A percentile compares a stretch with the other conserved stretches of the same genome.
phyloP scores from a whole-genome alignment of 1,284 basidiomycete species.

The Trichosporon asahii region DNA sequence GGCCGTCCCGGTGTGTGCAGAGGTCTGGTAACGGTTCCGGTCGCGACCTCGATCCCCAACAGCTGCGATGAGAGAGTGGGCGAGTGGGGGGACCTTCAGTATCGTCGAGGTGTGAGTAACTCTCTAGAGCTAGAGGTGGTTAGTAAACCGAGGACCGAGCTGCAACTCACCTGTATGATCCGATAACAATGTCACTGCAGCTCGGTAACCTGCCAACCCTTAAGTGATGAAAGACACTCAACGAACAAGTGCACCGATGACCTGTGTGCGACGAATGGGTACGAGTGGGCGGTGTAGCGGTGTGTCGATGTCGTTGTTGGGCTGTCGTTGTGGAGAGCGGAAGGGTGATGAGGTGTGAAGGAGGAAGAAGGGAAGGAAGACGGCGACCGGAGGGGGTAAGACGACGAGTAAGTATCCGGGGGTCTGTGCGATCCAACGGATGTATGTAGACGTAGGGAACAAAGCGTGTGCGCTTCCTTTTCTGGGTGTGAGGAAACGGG shows the following conservation, averaged over 20 bases:
- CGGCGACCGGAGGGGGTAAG: constrained; percentile 3
- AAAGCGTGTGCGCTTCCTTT: constrained; percentile 3
- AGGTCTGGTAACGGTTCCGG: background rate
- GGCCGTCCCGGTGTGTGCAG: background rate
- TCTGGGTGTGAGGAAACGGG: constrained; percentile 9
- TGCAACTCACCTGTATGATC: background rate
- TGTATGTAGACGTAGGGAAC: constrained; percentile 9
- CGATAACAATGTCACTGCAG: background rate
- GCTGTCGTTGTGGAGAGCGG: background rate
- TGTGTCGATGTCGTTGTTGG: background rate
- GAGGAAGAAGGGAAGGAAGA: background rate
- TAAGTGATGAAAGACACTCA: background rate
- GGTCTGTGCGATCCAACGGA: constrained; percentile 8
- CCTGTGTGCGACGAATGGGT: background rate
- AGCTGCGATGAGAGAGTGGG: background rate
- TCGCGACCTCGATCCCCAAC: background rate
- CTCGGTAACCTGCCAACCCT: background rate
- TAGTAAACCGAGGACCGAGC: constrained; percentile 6
- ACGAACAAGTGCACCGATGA: background rate
- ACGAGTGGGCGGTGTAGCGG: background rate
- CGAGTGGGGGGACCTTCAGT: background rate
- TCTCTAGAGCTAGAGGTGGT: background rate
- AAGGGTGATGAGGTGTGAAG: background rate
- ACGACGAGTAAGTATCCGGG: constrained; percentile 5
- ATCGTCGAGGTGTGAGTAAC: background rate